These are phyloP conservation scores for Ceratocystis cacaofunesta DNA, from an alignment of 2,329 filamentous ascomycete genomes.

Conservation along the genomic window DNA sequence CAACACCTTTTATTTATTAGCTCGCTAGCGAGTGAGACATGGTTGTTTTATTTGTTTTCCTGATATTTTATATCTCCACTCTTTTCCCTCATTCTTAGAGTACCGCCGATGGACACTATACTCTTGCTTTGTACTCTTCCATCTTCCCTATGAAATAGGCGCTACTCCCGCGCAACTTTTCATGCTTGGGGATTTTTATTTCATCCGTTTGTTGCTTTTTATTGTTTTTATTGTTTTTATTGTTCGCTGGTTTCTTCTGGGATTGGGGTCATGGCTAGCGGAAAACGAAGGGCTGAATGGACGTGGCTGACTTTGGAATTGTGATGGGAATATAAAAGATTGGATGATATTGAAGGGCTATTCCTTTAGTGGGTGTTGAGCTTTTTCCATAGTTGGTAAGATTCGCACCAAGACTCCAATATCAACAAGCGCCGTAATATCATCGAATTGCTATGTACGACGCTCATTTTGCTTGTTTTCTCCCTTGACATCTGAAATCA, in stretches of 20 bases:
- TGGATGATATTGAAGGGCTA: background rate
- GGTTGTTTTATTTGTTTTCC: conserved; percentile 5
- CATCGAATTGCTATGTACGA: background rate
- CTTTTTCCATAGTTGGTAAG: background rate
- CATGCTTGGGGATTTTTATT: background rate
- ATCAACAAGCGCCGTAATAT: background rate
- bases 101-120: conserved; percentile 3
- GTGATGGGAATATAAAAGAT: conserved; percentile 13
- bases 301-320: background rate
- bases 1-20: conserved; percentile 4
- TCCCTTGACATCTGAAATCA: background rate
- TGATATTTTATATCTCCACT: background rate
- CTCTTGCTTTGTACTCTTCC: conserved; percentile 8
- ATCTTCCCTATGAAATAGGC: background rate
- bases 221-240: background rate
- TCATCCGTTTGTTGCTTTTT: background rate
- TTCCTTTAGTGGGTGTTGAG: background rate
- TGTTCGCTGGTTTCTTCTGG: conserved; percentile 6
- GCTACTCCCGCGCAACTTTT: background rate
- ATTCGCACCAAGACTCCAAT: background rate
- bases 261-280: background rate
- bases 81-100: background rate
- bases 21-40: background rate
- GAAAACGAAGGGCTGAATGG: background rate
- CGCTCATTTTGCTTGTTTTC: background rate